These are phyloP conservation scores for Globisporangium emineosum DNA, from an alignment of 352 stramenopile species.

Conservation along the genomic window DNA sequence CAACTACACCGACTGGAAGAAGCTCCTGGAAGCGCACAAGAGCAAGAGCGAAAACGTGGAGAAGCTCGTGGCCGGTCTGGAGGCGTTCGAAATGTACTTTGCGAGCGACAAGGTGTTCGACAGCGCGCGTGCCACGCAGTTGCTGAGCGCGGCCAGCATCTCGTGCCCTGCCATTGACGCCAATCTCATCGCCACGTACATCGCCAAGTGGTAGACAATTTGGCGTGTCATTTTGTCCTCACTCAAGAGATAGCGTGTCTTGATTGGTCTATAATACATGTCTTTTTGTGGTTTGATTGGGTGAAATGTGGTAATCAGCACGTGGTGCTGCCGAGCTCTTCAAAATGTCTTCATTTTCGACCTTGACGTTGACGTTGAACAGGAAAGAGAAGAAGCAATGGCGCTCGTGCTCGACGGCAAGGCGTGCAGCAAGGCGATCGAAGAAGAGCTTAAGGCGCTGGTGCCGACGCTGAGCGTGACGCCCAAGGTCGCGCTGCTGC, in stretches of 20 bases:
- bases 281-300: constrained; percentile 11
- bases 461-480: constrained; percentile 25
- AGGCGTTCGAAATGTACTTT: constrained; percentile 69
- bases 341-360: background rate
- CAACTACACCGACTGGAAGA: constrained; percentile 44
- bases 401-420: constrained; percentile 49
- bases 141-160: constrained; percentile 40
- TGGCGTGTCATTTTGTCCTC: background rate
- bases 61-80: constrained; percentile 55
- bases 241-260: background rate
- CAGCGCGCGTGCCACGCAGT: constrained; percentile 33
- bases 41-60: constrained; percentile 37
- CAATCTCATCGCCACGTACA: constrained; percentile 40
- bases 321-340: constrained; percentile 7
- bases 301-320: background rate
- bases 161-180: constrained; percentile 41
- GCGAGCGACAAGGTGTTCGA: constrained; percentile 66
- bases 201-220: constrained; percentile 29
- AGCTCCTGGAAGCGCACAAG: constrained; percentile 26
- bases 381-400: background rate
- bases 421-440: constrained; percentile 59
- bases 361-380: constrained; percentile 14
- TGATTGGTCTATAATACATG: constrained; percentile 12
- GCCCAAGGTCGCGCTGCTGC: constrained; percentile 92
- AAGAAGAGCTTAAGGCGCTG: constrained; percentile 57